A percentile compares a stretch with the other conserved stretches of the same genome.
Conservation (phyloP, 305 asterid species). For the Nicotiana rustica region DNA sequence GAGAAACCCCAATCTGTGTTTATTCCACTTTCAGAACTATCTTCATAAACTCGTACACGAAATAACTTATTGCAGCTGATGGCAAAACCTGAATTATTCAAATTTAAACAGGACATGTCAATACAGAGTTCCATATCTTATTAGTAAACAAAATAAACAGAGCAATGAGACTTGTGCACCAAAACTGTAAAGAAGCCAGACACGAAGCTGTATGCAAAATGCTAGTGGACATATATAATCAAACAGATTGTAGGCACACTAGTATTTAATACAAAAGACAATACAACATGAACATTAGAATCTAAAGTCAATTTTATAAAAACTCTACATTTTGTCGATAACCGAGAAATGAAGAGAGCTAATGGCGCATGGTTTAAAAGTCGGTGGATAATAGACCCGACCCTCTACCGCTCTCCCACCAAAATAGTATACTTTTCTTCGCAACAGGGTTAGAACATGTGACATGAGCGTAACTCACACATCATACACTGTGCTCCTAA, state of each 20-base stretch:
- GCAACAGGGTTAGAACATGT: not conserved
- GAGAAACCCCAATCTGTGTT: slow-evolving; percentile 34
- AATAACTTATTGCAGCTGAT: slow-evolving; percentile 83
- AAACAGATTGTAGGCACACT: too few species aligned
- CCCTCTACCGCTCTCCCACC: not conserved
- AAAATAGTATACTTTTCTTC: not conserved
- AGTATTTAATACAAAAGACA: not conserved
- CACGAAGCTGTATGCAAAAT: not conserved
- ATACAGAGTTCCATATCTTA: not conserved
- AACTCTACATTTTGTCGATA: not conserved
- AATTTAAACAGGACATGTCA: slow-evolving; percentile 20
- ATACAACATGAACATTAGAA: not conserved
- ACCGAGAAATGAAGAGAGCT: not conserved
- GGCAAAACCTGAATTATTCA: slow-evolving; percentile 64
- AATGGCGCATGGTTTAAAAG: not conserved
- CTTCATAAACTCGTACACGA: slow-evolving; percentile 83
- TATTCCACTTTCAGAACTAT: slow-evolving; percentile 73
- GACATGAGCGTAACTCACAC: not conserved
- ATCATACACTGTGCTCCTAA: not conserved
- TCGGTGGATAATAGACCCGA: not conserved
- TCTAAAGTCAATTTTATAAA: slow-evolving; percentile 6
- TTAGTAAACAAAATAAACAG: not conserved
- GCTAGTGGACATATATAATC: slow-evolving; percentile 12
- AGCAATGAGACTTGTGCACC: slow-evolving; percentile 8
- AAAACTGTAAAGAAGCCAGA: slow-evolving; percentile 5